These are phyloP conservation scores for Colletotrichum sp. DNA, from an alignment of 2,329 filamentous ascomycete species.

Conservation along the genomic window DNA sequence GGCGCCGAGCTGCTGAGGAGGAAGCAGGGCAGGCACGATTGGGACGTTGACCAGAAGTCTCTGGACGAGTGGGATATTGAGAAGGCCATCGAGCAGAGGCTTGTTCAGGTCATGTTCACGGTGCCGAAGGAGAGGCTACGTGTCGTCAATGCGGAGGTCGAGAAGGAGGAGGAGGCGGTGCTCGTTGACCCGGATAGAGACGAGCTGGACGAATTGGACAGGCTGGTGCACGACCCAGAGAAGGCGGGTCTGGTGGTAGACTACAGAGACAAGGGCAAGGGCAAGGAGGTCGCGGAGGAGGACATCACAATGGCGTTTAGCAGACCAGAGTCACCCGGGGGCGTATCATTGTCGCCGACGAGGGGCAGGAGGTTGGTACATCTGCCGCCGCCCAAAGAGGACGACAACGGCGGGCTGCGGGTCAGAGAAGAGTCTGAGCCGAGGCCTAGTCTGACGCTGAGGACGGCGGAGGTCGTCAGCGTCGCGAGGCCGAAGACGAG, in stretches of 20 bases:
- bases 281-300: conserved; percentile 1
- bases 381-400: conserved; percentile 18
- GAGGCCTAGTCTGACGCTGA: conserved; percentile 37
- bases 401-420: background rate
- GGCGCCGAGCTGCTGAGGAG: conserved; percentile 50
- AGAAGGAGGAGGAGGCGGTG: conserved; percentile 45
- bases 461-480: conserved; percentile 53
- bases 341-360: background rate
- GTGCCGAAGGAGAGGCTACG: conserved; percentile 85
- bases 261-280: conserved; percentile 15
- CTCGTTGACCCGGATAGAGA: conserved; percentile 45
- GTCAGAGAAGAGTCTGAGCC: conserved; percentile 25
- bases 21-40: conserved; percentile 61
- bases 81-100: conserved; percentile 69
- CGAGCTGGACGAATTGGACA: conserved; percentile 11
- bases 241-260: background rate
- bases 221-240: background rate
- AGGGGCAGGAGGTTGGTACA: conserved; percentile 18
- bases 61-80: conserved; percentile 79
- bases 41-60: conserved; percentile 61
- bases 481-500: conserved; percentile 46
- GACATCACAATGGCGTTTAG: background rate
- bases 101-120: conserved; percentile 90
- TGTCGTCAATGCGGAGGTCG: conserved; percentile 82
- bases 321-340: conserved; percentile 10